These are phyloP conservation scores for Cryphonectria parasitica DNA, from an alignment of 2,329 filamentous ascomycete genomes.

Conservation along the genomic window DNA sequence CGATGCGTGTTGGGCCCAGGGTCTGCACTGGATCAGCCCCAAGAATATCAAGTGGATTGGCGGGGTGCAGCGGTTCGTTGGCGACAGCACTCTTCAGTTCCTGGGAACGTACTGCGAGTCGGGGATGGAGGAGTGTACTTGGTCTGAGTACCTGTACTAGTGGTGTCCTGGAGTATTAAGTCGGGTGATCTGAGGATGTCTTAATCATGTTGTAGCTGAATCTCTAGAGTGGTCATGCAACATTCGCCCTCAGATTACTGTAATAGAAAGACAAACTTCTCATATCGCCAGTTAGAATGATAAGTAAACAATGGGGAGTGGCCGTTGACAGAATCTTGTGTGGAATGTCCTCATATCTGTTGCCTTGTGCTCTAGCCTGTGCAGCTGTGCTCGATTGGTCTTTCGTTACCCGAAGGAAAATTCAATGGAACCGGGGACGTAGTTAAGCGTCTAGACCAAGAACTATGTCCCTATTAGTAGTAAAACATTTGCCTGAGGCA, in stretches of 20 bases:
- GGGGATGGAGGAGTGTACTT: slow-evolving; percentile 17
- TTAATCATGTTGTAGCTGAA: not conserved
- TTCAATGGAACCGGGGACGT: not conserved
- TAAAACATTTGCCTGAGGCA: too few species aligned
- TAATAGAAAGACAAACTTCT: too few species aligned
- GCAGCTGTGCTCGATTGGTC: not conserved
- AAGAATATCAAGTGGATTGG: not conserved
- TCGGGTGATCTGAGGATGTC: too few species aligned
- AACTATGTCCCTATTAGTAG: too few species aligned
- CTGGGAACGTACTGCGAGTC: slow-evolving; percentile 21
- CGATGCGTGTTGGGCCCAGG: slow-evolving; percentile 26
- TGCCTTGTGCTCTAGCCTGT: not conserved
- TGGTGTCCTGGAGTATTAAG: not conserved
- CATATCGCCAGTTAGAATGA: not conserved
- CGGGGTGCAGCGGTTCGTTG: slow-evolving; percentile 7
- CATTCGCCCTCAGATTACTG: too few species aligned
- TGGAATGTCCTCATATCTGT: not conserved
- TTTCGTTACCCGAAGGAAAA: not conserved
- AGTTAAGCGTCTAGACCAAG: not conserved
- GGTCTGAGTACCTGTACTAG: slow-evolving; percentile 25
- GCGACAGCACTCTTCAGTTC: not conserved
- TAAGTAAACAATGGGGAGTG: not conserved
- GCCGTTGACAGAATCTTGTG: too few species aligned
- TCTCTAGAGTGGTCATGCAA: too few species aligned
- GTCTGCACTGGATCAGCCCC: slow-evolving; percentile 15